These are phyloP conservation scores for Klebsormidium nitens DNA, from an alignment of 139 green algal species.

Conservation along the genomic window DNA sequence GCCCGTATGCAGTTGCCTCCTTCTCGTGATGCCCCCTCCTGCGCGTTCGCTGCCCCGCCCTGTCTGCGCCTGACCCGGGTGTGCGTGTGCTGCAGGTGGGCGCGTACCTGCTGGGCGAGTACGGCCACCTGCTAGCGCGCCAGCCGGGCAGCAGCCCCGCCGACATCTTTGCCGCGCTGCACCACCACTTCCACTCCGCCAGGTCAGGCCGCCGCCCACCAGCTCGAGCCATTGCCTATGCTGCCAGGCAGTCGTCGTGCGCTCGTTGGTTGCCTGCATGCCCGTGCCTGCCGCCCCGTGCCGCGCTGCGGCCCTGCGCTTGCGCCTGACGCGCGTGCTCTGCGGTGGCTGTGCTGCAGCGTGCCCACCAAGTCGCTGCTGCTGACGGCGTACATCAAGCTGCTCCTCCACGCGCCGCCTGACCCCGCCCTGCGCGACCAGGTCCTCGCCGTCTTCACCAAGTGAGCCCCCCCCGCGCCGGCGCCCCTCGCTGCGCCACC, in stretches of 20 bases:
- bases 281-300: too few species aligned
- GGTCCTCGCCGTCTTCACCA: constrained; percentile 59
- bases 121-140: constrained; percentile 60
- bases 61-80: constrained; percentile 13
- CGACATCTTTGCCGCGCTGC: constrained; percentile 77
- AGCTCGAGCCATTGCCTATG: too few species aligned
- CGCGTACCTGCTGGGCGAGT: constrained; percentile 88
- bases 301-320: too few species aligned
- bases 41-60: background rate
- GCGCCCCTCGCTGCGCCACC: background rate
- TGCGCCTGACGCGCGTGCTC: too few species aligned
- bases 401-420: constrained; percentile 41
- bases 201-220: constrained; percentile 29
- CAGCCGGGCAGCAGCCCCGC: constrained; percentile 26
- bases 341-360: background rate
- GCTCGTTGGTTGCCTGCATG: too few species aligned
- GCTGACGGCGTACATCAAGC: constrained; percentile 77
- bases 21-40: background rate
- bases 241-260: too few species aligned
- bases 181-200: constrained; percentile 60
- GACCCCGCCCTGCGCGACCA: constrained; percentile 50
- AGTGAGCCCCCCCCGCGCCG: constrained; percentile 11
- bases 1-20: background rate
- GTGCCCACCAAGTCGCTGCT: constrained; percentile 70
- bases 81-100: constrained; percentile 42